A percentile compares a stretch with the other conserved stretches of the same genome.
Conservation (phyloP, 768 basidiomycete species). For the Cyathus striatus region DNA sequence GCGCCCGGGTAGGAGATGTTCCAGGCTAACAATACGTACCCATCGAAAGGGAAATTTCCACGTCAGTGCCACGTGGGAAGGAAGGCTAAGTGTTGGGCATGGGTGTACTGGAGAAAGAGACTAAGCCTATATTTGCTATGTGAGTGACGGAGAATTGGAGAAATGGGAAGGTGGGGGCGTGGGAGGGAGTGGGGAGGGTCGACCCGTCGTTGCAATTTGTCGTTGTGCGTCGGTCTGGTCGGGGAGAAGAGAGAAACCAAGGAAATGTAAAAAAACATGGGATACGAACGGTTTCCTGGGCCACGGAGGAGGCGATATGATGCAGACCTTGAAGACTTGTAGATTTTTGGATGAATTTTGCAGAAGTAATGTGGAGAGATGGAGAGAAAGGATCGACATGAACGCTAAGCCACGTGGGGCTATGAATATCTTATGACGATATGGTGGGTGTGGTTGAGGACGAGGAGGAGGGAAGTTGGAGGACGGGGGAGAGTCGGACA, state of each 20-base stretch:
- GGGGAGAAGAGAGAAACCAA: background rate
- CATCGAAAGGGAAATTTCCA: background rate
- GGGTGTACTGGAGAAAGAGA: background rate
- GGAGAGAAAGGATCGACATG: conserved; percentile 3
- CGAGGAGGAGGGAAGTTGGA: conserved; percentile 4
- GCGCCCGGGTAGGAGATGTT: background rate
- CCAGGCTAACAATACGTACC: background rate
- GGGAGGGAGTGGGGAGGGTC: background rate
- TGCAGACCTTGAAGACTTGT: background rate
- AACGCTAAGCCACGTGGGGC: conserved; percentile 11
- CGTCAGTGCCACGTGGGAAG: background rate
- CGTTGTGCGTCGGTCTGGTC: background rate
- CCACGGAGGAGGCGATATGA: background rate
- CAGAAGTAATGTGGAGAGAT: background rate
- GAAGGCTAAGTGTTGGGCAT: background rate
- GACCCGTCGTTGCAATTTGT: background rate
- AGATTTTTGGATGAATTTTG: background rate
- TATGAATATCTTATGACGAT: conserved; percentile 1
- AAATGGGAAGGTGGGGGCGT: background rate
- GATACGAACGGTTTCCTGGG: background rate
- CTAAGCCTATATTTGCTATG: background rate
- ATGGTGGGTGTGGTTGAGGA: conserved; percentile 1
- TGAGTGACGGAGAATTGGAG: background rate
- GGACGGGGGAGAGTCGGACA: background rate
- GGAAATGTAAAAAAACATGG: background rate